Evolutionary conservation across 768 basidiomycete genomes (phyloP), one percentile per base, ranked within the genome.

Genomic region (Tylopilus felleus): DNA sequence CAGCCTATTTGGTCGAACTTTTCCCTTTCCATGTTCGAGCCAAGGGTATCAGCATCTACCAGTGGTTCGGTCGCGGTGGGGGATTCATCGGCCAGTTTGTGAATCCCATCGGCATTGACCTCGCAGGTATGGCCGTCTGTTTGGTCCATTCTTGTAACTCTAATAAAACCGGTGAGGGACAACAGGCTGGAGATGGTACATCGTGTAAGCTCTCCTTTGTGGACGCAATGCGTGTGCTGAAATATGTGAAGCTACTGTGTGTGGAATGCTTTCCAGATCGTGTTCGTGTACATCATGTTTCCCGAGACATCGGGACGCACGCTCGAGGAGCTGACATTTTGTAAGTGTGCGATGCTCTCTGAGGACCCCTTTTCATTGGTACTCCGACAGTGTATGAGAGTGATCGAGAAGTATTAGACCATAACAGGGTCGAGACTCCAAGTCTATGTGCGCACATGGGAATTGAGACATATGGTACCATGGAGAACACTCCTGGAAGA

Each of bases 1-100:
- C 60, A 82, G 82, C 82, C 4, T 85, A 76, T 75, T 67, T 85
- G 56, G 80, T 84, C 21, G 84, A 85, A 60, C 61, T 86, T 23
- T 84, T 85, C 73, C 84, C 84, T 0, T 86, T 75, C 71, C 78
- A 82, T 56, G 76, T 77, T 27, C 81, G 85, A 52, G 77, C 84
- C 2, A 80, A 78, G 64, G 85, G 85, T 36, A 78, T 85, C 50
- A 71, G 83, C 8, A 61, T 85, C n/a, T 85, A 81, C 72, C 82
- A 85, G 59, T 81, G 76, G 74, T 82, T 78, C 67, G 73, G 75
- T 44, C 78, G 82, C 13, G 66, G 74, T 3, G 57, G 28, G 7
- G 52, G 21, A n/a, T 59, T 64, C 29, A 7, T 59, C 23, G 33
- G 10, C 8, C 57, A 51, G 29, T 36, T 64, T 16, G 51, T 63